Evolutionary conservation across 345 rosid genomes (phyloP), one percentile per base, ranked within the genome.

Genomic region (Brassica nigra): DNA sequence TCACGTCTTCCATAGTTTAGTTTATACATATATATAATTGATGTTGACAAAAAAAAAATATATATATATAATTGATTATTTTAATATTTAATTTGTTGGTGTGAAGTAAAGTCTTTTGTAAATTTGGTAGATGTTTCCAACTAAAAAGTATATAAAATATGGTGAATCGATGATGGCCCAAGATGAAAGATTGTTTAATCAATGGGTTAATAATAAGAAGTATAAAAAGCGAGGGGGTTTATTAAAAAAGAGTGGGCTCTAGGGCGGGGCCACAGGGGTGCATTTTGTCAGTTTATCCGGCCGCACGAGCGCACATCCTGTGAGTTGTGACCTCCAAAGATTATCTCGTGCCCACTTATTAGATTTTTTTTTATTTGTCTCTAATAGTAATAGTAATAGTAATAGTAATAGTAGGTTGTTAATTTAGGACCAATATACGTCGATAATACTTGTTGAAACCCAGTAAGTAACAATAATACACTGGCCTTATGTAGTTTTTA

Each of bases 261-360:
- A 7, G 47, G 49, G 11, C 11, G n/a, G 75, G 75, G 62, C 12
- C 72, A 47, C 7, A 64, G 71, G 62, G 10, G 69, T 54, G 54
- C 76, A 31, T 44, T 36, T 75, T 80, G 83, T 80, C 80, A 63
- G 68, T 57, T 70, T 64, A 36, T 80, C 3, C 76, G 76, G 71
- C 68, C 83, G 73, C 83, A 80, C 80, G 80, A 23, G 63, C 66
- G 78, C 83, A 80, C 28, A 62, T 75, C 74, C 16, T 74, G 58
- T 73, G 82, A 59, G 33, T 47, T 73, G 57, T 65, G 68, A 68
- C 78, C 27, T 55, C 39, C 70, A 29, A 54, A 80, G 72, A 68
- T 80, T 62, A 12, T 27, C 23, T 36, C 27, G 39, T 44, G 14
- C 12, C 62, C 66, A 27, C 30, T 36, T 73, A 4, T n/a, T 44